These are phyloP conservation scores for Zymoseptoria pseudotritici DNA, from an alignment of 2,329 filamentous ascomycete genomes.

Conservation along the genomic window DNA sequence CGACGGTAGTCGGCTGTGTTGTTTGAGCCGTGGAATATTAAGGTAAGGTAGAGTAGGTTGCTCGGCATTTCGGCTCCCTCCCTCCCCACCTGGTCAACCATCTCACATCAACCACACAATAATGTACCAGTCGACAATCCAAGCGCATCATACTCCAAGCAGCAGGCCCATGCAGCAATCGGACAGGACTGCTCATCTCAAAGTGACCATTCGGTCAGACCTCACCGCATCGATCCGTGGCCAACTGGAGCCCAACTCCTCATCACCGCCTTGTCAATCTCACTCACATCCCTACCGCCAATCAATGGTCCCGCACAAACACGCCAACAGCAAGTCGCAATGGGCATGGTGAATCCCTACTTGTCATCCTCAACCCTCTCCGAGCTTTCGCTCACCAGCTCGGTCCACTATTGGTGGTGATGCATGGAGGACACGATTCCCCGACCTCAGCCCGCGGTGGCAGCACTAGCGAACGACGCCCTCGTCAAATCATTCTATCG, in stretches of 20 bases:
- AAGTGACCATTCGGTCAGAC: not conserved
- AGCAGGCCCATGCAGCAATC: not conserved
- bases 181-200: not conserved
- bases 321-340: not conserved
- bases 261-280: not conserved
- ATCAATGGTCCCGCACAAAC: not conserved
- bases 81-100: too few relatives aligned
- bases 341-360: not conserved
- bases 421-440: not conserved
- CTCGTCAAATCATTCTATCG: not conserved
- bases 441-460: not conserved
- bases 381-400: constrained; percentile 1
- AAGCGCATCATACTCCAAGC: not conserved
- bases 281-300: not conserved
- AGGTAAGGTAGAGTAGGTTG: too few relatives aligned
- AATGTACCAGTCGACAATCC: not conserved
- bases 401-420: not conserved
- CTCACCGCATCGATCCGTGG: not conserved
- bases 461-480: not conserved
- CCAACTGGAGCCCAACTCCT: not conserved
- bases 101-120: not conserved
- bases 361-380: not conserved
- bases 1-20: not conserved
- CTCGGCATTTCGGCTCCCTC: too few relatives aligned
- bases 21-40: not conserved